Conservation (phyloP, 108 stramenopile species). For the Cyclotella kingstonii region DNA sequence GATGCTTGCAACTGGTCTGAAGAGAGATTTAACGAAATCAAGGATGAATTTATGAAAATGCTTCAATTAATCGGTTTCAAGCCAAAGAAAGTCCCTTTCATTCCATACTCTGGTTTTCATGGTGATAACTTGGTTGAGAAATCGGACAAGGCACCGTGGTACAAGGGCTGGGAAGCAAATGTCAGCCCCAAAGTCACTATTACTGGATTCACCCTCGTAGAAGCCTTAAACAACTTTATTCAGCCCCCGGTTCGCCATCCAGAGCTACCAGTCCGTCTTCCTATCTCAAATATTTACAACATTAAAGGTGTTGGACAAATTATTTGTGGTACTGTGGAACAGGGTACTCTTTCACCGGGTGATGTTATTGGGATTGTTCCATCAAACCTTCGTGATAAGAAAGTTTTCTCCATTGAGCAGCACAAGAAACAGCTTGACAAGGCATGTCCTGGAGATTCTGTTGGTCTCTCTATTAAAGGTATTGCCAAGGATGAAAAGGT, state of each 20-base stretch:
- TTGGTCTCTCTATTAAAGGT: conserved; percentile 83
- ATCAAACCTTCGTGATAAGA: conserved; percentile 63
- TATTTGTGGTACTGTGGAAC: conserved; percentile 75
- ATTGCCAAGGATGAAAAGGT: conserved; percentile 80
- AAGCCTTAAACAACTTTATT: conserved; percentile 75
- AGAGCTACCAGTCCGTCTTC: conserved; percentile 63
- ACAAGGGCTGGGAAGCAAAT: conserved; percentile 79
- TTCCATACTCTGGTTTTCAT: conserved; percentile 78
- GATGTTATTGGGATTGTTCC: conserved; percentile 68
- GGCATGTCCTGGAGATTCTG: conserved; percentile 74
- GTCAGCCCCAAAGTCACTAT: conserved; percentile 54
- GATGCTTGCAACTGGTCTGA: conserved; percentile 69
- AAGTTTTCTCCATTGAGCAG: conserved; percentile 80
- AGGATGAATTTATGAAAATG: conserved; percentile 81
- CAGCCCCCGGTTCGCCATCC: conserved; percentile 57
- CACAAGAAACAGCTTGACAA: conserved; percentile 73
- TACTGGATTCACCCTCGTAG: conserved; percentile 69
- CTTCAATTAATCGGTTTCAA: conserved; percentile 78
- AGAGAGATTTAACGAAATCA: conserved; percentile 72
- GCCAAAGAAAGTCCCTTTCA: conserved; percentile 82
- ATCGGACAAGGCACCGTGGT: conserved; percentile 71
- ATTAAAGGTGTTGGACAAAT: conserved; percentile 80
- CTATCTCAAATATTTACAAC: conserved; percentile 81
- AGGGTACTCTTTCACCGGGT: conserved; percentile 69
- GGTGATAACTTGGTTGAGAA: conserved; percentile 72